Conservation (phyloP, 495 filamentous ascomycete species). For the Aspergillus avenaceus region DNA sequence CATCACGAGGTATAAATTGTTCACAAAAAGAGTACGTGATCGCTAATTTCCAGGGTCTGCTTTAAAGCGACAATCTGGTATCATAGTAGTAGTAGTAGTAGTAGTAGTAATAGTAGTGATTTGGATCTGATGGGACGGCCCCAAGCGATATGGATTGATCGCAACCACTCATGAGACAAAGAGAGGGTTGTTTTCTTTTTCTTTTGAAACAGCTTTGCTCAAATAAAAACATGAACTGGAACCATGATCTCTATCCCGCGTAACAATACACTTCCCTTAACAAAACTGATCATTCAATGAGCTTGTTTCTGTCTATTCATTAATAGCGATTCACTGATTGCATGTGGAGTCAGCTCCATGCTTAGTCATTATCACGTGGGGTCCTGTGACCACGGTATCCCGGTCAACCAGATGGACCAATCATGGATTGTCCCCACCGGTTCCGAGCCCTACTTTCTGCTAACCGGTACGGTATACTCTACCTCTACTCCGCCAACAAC, state of each 20-base stretch:
- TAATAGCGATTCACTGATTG: neutral
- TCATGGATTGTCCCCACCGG: conserved; percentile 1
- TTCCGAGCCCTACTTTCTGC: neutral
- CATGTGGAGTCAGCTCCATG: conserved; percentile 9
- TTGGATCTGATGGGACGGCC: neutral
- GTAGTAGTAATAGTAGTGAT: too few relatives aligned
- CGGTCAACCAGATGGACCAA: conserved; percentile 16
- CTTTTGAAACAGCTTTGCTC: too few relatives aligned
- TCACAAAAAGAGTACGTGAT: neutral
- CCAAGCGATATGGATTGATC: neutral
- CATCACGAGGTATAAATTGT: conserved; percentile 19
- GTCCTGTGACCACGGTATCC: conserved; percentile 16
- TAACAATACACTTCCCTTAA: neutral
- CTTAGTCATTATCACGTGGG: conserved; percentile 22
- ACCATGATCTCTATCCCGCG: neutral
- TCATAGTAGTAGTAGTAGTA: too few relatives aligned
- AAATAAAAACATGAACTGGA: too few relatives aligned
- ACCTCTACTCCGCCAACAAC: neutral
- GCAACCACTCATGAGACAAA: too few relatives aligned
- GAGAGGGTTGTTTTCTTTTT: too few relatives aligned
- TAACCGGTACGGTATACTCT: too few relatives aligned
- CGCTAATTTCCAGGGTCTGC: neutral
- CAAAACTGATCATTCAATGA: neutral
- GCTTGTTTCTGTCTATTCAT: neutral
- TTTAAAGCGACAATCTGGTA: neutral